These are phyloP conservation scores for Cnidoscolus chayamansa DNA, from an alignment of 441 rosid species.

Conservation along the genomic window DNA sequence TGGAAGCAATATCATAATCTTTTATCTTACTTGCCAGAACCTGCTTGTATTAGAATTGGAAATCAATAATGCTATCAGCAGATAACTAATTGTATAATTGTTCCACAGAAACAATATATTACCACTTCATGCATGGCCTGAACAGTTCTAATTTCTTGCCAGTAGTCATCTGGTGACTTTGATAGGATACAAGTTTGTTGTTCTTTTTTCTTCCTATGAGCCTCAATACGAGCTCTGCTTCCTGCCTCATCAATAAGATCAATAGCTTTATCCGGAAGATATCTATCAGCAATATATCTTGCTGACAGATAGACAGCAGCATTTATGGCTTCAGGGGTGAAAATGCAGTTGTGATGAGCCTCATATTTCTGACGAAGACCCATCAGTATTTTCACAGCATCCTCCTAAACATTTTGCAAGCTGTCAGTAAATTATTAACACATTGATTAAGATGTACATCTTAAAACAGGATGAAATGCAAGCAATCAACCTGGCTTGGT, in stretches of 20 bases:
- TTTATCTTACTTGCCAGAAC: slow-evolving; percentile 57
- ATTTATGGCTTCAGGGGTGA: slow-evolving; percentile 72
- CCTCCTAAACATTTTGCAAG: slow-evolving; percentile 53
- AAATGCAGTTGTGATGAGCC: slow-evolving; percentile 82
- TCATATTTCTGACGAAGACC: slow-evolving; percentile 89
- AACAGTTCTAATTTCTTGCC: slow-evolving; percentile 95
- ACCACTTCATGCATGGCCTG: slow-evolving; percentile 98
- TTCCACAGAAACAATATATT: slow-evolving; percentile 27
- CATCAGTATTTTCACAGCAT: slow-evolving; percentile 72
- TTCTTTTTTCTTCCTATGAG: slow-evolving; percentile 79
- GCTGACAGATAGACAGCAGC: slow-evolving; percentile 81
- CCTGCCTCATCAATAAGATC: slow-evolving; percentile 67
- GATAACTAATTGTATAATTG: slow-evolving; percentile 15
- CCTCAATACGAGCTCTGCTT: slow-evolving; percentile 86
- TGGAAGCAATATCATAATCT: slow-evolving; percentile 41
- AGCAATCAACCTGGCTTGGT: slow-evolving; percentile 39
- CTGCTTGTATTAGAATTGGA: slow-evolving; percentile 35
- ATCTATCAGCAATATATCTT: slow-evolving; percentile 72
- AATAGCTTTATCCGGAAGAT: slow-evolving; percentile 56
- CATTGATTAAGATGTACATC: slow-evolving; percentile 3
- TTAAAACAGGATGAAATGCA: slow-evolving; percentile 23
- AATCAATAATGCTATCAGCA: slow-evolving; percentile 26
- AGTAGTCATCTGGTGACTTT: slow-evolving; percentile 78
- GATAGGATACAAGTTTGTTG: slow-evolving; percentile 72
- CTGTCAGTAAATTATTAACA: slow-evolving; percentile 20